Evolutionary conservation across 805 yeast species (phyloP).

Genomic region (Jamesozyma spencerorum): DNA sequence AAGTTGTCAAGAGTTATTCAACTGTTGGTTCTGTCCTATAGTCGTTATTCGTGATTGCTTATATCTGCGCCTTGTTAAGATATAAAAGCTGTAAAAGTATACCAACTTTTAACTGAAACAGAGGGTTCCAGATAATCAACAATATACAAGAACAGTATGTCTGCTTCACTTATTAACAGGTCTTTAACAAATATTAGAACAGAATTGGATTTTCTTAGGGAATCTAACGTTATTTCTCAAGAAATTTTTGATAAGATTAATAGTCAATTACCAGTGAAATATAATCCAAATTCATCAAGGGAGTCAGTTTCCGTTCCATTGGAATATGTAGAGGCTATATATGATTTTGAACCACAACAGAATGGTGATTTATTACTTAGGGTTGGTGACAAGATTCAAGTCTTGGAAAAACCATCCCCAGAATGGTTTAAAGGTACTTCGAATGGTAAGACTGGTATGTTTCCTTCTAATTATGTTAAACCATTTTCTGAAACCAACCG

Average conservation of each 20-base stretch:
- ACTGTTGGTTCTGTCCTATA: slow-evolving; percentile 18
- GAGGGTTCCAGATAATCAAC: neutral
- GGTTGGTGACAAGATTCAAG: slow-evolving; percentile 60
- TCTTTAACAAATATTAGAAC: slow-evolving; percentile 66
- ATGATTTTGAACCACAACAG: slow-evolving; percentile 67
- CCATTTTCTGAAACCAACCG: slow-evolving; percentile 18
- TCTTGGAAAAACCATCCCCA: slow-evolving; percentile 62
- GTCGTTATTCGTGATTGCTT: too few species aligned
- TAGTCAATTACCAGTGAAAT: slow-evolving; percentile 47
- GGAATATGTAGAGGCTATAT: slow-evolving; percentile 56
- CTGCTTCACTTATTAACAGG: slow-evolving; percentile 60
- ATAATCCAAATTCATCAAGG: slow-evolving; percentile 28
- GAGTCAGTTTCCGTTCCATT: slow-evolving; percentile 4
- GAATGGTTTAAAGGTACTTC: slow-evolving; percentile 88
- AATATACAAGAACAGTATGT: slow-evolving; percentile 19
- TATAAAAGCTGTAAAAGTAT: too few species aligned
- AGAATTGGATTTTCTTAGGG: slow-evolving; percentile 72
- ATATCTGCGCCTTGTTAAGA: too few species aligned
- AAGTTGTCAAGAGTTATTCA: slow-evolving; percentile 42
- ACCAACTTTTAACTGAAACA: neutral
- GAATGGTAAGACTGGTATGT: slow-evolving; percentile 60
- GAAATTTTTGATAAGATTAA: slow-evolving; percentile 44
- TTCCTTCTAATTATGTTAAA: slow-evolving; percentile 81
- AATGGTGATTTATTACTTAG: slow-evolving; percentile 58
- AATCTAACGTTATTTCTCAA: slow-evolving; percentile 61